Percentiles rank a stretch among this genome's conserved stretches.
phyloP scores from a whole-genome alignment of 129 eudicot species.

The Smallanthus sonchifolius region DNA sequence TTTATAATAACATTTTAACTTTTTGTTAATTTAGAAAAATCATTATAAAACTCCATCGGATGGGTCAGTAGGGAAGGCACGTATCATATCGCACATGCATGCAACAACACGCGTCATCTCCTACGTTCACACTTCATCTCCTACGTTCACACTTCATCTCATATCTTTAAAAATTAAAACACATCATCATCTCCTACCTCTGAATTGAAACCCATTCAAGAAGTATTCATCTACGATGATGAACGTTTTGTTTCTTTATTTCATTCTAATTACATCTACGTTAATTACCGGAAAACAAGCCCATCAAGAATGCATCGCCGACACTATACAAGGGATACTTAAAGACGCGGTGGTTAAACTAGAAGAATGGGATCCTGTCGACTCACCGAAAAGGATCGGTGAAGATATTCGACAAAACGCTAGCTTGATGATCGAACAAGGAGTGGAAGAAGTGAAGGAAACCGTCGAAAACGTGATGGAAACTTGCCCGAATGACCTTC shows the following conservation, averaged over 20 bases:
- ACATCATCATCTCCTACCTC: too few relatives aligned
- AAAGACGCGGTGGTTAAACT: constrained; percentile 2
- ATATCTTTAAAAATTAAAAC: background rate
- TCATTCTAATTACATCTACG: constrained; percentile 19
- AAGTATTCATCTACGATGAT: constrained; percentile 33
- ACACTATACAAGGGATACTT: background rate
- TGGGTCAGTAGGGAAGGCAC: background rate
- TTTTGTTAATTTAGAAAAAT: too few relatives aligned
- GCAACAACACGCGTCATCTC: constrained; percentile 11
- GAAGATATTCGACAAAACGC: constrained; percentile 23
- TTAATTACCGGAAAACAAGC: background rate
- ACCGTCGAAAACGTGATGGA: background rate
- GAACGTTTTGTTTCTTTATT: constrained; percentile 36
- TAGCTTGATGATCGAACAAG: constrained; percentile 10
- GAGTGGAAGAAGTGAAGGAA: constrained; percentile 20
- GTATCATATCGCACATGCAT: background rate
- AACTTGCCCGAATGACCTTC: constrained; percentile 10
- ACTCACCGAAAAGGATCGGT: constrained; percentile 9
- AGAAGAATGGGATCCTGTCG: constrained; percentile 16
- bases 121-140: background rate
- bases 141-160: background rate
- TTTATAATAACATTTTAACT: too few relatives aligned
- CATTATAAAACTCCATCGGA: too few relatives aligned
- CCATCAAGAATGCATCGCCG: background rate
- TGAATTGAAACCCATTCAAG: background rate